Base-by-base conservation (phyloP, 1,284 basidiomycete genomes). In the Cryptococcus hybrid region DNA sequence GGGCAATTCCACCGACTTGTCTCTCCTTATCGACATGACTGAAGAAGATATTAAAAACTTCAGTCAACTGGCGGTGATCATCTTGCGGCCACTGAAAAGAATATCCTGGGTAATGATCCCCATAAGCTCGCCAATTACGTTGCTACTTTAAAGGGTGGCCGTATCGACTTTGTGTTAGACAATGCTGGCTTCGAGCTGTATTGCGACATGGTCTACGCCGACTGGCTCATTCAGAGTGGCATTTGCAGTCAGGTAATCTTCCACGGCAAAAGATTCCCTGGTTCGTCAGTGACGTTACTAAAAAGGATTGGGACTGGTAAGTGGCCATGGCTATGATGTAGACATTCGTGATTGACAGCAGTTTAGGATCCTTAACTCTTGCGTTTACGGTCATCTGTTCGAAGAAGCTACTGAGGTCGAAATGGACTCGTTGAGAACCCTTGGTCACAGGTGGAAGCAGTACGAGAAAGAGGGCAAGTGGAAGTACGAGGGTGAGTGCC, bases 231-330 rank as follows among this genome's bases (percentile, higher is more conserved):
- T 61, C 93, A 97, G 78, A 88, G 86, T 60, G 94, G 93, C 2
- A 85, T 94, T 47, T 92, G 90, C 44, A 86, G 80, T 54, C 82
- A 92, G 78, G 83, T 98, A 61, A 86, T 86, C 66, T 97, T 99
- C 86, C 95, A 78, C 68, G 77, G 77, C 53, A 77, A 78, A 71
- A 71, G 65, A 67, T 78, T 24, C 24, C 73, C 51, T 93, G 92
- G 92, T 94, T 95, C 76, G 92, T 94, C 51, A 92, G 89, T n/a
- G 95, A 98, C 73, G 95, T 98, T 34, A 97, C 94, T 44, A 88
- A 85, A 77, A 90, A 92, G 77, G 95, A 98, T 73, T 98, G 93
- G 92, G 84, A 91, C 62, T 99, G 95, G 94, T 77, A 52, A 61
- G 69, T 62, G 9, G 18, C 35, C 37, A 37, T n/a, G n/a, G n/a